Evolutionary conservation across 306 rosid genomes (phyloP), one percentile per base, ranked within the genome.

Genomic region (Rosa chinensis): DNA sequence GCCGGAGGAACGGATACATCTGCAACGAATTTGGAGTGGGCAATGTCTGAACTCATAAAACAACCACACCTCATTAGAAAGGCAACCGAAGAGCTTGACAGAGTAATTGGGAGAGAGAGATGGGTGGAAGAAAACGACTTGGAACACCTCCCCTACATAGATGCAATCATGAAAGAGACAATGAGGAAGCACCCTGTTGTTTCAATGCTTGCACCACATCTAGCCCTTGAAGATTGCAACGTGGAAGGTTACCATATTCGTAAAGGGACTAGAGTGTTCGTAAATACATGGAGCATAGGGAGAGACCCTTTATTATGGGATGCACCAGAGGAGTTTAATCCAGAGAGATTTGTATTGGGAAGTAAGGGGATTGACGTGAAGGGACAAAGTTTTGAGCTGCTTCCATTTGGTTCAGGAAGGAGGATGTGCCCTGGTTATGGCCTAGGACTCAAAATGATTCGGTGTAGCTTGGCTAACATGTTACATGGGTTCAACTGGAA

Each of bases 91-190:
- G 37, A 32, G 37, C 37, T 32, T 32, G 37, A 32, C 37, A 32
- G 37, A 2, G 82, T 72, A 13, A 72, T 77, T 2, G 85, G 82
- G 12, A 82, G 68, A 43, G 82, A 73, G 1, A 72, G 79, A 37
- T 82, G 70, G 85, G 82, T 82, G 56, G 85, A 82, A 32, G 85
- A 82, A 45, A 82, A 66, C 9, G 84, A 81, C 56, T 32, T 81
- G 2, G 23, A 62, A 17, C 28, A 81, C 0, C 84, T 81, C 58
- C 73, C 80, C 14, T 81, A 73, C 63, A 81, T 70, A 8, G 73
- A 81, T 52, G 84, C 84, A 47, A 81, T 81, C 5, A 81, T 81
- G 76, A 81, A 81, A 48, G 84, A 81, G 48, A 70, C 84, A 13
- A 48, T 77, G 79, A 78, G 73, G 39, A 28, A 44, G 63, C 86